Evolutionary conservation across 345 rosid genomes (phyloP).

Genomic region (Salix purpurea): DNA sequence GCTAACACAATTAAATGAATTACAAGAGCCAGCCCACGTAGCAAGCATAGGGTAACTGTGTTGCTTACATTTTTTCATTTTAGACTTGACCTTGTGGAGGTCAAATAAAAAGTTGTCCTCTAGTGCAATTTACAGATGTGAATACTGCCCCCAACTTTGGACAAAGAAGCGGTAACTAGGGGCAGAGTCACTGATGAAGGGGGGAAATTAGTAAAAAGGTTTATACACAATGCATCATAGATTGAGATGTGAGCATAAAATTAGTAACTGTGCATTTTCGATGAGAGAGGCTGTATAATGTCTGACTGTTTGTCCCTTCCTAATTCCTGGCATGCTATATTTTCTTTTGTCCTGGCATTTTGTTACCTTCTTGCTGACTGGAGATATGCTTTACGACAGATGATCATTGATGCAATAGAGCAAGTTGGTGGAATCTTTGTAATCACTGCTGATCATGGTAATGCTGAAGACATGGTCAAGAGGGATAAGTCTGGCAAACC

Average conservation of each 20-base stretch:
- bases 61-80: background rate
- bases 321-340: background rate
- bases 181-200: background rate
- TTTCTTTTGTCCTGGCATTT: background rate
- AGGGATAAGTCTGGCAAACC: conserved; percentile 83
- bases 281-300: background rate
- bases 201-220: background rate
- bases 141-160: background rate
- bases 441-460: conserved; percentile 96
- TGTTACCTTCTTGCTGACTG: background rate
- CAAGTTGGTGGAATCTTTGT: conserved; percentile 87
- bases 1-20: background rate
- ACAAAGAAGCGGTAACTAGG: background rate
- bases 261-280: background rate
- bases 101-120: background rate
- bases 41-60: background rate
- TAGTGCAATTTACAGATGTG: background rate
- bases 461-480: conserved; percentile 98
- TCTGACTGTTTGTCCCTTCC: background rate
- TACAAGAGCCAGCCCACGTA: background rate
- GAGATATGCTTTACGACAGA: conserved; percentile 41
- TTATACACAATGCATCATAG: background rate
- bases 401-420: conserved; percentile 74
- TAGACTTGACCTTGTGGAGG: background rate
- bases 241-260: background rate